These are phyloP conservation scores for Macrolepiota dolichaula DNA, from an alignment of 768 basidiomycete genomes.

Conservation along the genomic window DNA sequence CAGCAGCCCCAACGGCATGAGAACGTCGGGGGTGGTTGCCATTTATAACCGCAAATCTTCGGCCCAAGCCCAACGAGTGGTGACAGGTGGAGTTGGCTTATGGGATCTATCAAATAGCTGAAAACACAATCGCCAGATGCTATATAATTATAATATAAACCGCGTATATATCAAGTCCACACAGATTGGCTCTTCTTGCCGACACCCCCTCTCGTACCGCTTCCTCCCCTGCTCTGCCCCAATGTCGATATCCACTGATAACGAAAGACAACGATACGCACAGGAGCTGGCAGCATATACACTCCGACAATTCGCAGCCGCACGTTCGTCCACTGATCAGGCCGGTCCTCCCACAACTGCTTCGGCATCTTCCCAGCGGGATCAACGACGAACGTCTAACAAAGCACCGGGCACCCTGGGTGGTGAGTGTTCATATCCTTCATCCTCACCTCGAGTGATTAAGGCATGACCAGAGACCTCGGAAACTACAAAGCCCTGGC, in stretches of 20 bases:
- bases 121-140: background rate
- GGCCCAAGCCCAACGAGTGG: conserved; percentile 10
- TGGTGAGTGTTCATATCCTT: background rate
- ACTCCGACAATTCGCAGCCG: conserved; percentile 39
- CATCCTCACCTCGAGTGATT: background rate
- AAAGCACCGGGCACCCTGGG: background rate
- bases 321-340: conserved; percentile 15
- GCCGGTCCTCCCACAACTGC: background rate
- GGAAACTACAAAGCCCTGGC: background rate
- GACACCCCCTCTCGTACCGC: background rate
- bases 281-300: conserved; percentile 48
- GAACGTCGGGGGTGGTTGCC: background rate
- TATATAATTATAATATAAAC: background rate
- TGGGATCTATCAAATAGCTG: conserved; percentile 8
- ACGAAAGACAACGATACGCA: conserved; percentile 36
- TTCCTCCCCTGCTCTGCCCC: background rate
- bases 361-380: background rate
- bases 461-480: conserved; percentile 3
- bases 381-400: background rate
- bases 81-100: conserved; percentile 7
- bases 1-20: background rate
- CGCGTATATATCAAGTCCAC: background rate
- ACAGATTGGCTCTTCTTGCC: background rate
- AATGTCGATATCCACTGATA: conserved; percentile 18
- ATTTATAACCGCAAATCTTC: background rate